Percentiles rank a stretch among this genome's conserved stretches.
These are phyloP conservation scores for Rhypophila decipiens DNA, from an alignment of 495 filamentous ascomycete species.

Conservation along the genomic window DNA sequence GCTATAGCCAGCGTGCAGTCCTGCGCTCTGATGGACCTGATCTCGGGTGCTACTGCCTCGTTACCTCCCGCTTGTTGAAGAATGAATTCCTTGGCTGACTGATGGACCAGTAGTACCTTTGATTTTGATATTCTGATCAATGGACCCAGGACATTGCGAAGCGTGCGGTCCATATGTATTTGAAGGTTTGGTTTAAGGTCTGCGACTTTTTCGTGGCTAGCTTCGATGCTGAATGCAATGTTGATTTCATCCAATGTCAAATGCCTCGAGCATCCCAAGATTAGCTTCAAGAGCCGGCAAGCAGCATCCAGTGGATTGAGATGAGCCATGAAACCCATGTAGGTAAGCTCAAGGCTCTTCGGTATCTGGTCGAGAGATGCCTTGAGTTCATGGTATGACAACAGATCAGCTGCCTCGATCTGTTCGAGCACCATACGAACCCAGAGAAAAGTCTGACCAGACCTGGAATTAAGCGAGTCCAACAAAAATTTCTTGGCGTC, in stretches of 20 bases:
- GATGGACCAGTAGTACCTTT: constrained; percentile 14
- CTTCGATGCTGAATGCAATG: constrained; percentile 10
- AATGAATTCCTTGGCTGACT: constrained; percentile 19
- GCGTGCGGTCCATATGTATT: constrained; percentile 7
- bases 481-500: constrained; percentile 4
- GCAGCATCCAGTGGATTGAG: constrained; percentile 6
- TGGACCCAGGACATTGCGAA: constrained; percentile 14
- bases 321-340: constrained; percentile 10
- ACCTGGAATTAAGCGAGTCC: constrained; percentile 8
- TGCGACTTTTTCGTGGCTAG: neutral
- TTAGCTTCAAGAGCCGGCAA: constrained; percentile 9
- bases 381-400: constrained; percentile 11
- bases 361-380: constrained; percentile 14
- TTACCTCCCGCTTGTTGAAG: neutral
- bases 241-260: constrained; percentile 14
- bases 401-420: constrained; percentile 6
- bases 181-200: constrained; percentile 4
- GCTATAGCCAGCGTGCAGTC: constrained; percentile 3
- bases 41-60: neutral
- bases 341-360: constrained; percentile 5
- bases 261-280: constrained; percentile 11
- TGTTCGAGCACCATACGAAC: constrained; percentile 13
- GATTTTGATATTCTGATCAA: constrained; percentile 13
- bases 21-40: neutral
- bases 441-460: constrained; percentile 21